A percentile compares a stretch with the other conserved stretches of the same genome.
phyloP scores from a whole-genome alignment of 192 early-diverging fungal genomes.

The Physocladia obscura region DNA sequence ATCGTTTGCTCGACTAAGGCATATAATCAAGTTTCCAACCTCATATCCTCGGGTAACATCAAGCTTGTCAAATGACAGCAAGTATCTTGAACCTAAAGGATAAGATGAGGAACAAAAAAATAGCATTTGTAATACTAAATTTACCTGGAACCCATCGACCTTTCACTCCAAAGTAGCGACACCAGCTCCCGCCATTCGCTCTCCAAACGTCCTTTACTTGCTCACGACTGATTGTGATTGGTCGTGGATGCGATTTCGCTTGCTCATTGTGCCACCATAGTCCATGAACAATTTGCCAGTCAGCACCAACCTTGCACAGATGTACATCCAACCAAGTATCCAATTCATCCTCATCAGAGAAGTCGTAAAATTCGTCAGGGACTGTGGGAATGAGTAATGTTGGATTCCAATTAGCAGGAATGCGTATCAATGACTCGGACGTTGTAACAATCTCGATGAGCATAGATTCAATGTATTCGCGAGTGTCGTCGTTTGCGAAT shows the following conservation, averaged over 20 bases:
- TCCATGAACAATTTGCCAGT: not conserved
- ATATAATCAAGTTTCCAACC: not conserved
- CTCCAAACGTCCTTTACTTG: no score
- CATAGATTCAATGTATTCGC: not conserved
- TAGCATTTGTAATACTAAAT: not conserved
- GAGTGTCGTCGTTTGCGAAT: constrained; percentile 3
- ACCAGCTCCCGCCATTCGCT: no score
- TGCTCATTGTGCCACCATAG: not conserved
- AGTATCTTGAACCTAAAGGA: not conserved
- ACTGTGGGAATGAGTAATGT: not conserved
- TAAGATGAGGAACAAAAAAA: not conserved
- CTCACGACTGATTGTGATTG: no score
- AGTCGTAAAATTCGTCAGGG: not conserved
- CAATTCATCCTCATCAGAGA: not conserved
- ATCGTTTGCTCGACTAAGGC: not conserved
- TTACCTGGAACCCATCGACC: not conserved
- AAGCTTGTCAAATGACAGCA: not conserved
- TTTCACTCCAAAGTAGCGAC: no score
- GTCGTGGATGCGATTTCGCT: not conserved
- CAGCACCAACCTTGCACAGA: not conserved
- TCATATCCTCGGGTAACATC: not conserved
- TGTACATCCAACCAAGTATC: not conserved
- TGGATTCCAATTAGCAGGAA: not conserved
- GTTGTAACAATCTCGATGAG: not conserved
- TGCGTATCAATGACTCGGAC: not conserved